Base-by-base conservation (phyloP, 2,329 filamentous ascomycete genomes). In the Domatiomyces globalis region DNA sequence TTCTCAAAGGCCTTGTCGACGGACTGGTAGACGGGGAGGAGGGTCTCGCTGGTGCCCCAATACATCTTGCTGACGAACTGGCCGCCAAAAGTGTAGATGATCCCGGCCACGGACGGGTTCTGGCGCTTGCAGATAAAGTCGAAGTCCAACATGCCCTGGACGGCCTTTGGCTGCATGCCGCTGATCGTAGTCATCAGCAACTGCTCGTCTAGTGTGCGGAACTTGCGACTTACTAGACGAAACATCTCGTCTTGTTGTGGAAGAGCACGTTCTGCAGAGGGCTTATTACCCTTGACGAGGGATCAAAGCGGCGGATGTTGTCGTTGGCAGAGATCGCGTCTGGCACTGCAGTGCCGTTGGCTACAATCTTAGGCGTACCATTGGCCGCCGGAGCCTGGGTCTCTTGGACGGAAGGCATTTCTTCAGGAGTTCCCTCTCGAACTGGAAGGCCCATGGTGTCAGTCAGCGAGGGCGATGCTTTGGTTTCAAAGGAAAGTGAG, bases 51-150 rank as follows among this genome's bases (percentile, higher is more conserved):
- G 67, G 92, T 98, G 67, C 92, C 92, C 92, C 92, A 98, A 85
- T 98, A 98, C 92, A 98, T 96, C 84, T 98, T 98, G 83, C 88
- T 95, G 69, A 98, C 92, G 82, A 98, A 98, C 75, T 98, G 92
- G 62, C 92, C 92, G 70, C 92, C 92, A 68, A 98, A 98, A 64
- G 92, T 95, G 79, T 98, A 98, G 79, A 98, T 96, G 74, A 98
- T 96, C 69, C 89, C 92, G 61, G 92, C 92, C 54, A 98, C 92
- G 53, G 92, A 98, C 59, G 92, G 92, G 55, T 86, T 94, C 69
- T 83, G 80, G 66, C 92, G 87, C 83, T 96, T 96, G 88, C 92
- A 98, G 76, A 98, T 98, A 80, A 96, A 98, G 79, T 98, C 92
- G 71, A 98, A 98, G 73, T 98, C 92, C 69, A 98, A 85, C 84